A percentile compares a stretch with the other conserved stretches of the same genome.
Conservation (phyloP, 1,284 basidiomycete genomes). For the Rugosomyces carneus region DNA sequence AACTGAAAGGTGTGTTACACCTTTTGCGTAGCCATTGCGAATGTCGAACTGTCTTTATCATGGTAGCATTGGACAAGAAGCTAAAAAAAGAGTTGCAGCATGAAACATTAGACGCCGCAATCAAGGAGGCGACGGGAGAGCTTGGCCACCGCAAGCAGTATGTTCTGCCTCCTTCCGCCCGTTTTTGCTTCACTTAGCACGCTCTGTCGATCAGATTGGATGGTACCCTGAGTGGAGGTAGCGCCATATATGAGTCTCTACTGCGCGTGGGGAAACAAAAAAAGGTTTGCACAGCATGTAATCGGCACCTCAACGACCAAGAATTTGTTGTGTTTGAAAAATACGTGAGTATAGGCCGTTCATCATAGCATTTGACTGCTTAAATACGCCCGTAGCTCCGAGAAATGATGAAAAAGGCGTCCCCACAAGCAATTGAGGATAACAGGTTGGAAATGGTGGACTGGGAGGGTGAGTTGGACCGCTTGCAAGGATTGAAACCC, state of each 20-base stretch:
- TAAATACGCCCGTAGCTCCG: slow-evolving; percentile 35
- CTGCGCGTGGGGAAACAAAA: slow-evolving; percentile 56
- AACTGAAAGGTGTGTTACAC: slow-evolving; percentile 49
- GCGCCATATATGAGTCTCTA: slow-evolving; percentile 58
- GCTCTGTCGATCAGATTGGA: slow-evolving; percentile 16
- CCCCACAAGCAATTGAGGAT: slow-evolving; percentile 33
- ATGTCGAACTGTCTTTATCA: neutral
- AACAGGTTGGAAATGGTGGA: slow-evolving; percentile 44
- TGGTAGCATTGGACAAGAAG: slow-evolving; percentile 49
- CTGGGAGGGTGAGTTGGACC: slow-evolving; percentile 59
- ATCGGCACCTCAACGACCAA: slow-evolving; percentile 56
- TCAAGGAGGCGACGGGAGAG: slow-evolving; percentile 50
- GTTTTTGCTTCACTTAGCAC: slow-evolving; percentile 1
- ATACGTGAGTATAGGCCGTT: slow-evolving; percentile 38
- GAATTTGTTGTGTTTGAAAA: slow-evolving; percentile 65
- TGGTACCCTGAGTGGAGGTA: slow-evolving; percentile 32
- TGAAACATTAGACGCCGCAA: slow-evolving; percentile 46
- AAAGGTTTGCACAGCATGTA: slow-evolving; percentile 75
- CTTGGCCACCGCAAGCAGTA: slow-evolving; percentile 53
- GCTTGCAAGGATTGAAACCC: slow-evolving; percentile 54
- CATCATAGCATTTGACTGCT: neutral
- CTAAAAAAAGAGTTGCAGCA: slow-evolving; percentile 42
- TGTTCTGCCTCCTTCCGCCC: slow-evolving; percentile 18
- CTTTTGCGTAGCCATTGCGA: neutral
- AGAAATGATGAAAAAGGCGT: slow-evolving; percentile 46